phyloP scores from a whole-genome alignment of 2,329 filamentous ascomycete species.

The Ophiostoma sp. region DNA sequence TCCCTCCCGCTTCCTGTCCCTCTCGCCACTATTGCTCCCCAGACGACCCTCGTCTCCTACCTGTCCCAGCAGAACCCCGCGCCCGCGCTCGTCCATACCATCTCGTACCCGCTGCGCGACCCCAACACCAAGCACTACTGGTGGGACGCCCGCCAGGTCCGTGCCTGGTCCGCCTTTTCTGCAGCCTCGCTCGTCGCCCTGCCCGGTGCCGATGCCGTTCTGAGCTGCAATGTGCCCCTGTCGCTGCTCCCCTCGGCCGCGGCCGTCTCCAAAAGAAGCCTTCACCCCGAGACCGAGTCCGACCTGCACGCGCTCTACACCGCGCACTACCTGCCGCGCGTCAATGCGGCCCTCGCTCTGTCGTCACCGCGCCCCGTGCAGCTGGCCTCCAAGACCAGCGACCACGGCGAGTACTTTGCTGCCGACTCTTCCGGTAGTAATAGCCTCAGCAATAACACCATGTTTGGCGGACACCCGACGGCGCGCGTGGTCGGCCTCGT shows the following conservation, averaged over 20 bases:
- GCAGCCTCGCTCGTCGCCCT: conserved; percentile 65
- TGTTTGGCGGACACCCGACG: conserved; percentile 45
- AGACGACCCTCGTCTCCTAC: conserved; percentile 62
- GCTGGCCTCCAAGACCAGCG: conserved; percentile 31
- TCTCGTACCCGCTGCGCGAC: conserved; percentile 63
- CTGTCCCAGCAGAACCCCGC: conserved; percentile 76
- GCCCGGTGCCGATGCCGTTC: conserved; percentile 64
- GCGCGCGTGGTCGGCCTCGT: conserved; percentile 61
- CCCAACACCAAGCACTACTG: conserved; percentile 78
- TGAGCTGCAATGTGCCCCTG: conserved; percentile 62
- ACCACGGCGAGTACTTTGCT: conserved; percentile 49
- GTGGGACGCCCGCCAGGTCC: conserved; percentile 90
- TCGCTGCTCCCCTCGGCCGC: conserved; percentile 55
- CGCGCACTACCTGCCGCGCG: conserved; percentile 74
- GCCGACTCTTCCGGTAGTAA: conserved; percentile 30
- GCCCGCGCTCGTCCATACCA: conserved; percentile 72
- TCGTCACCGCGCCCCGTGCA: conserved; percentile 63
- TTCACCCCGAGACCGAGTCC: conserved; percentile 73
- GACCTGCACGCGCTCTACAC: conserved; percentile 71
- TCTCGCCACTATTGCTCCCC: not conserved
- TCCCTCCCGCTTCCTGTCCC: conserved; percentile 30
- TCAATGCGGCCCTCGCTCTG: conserved; percentile 76
- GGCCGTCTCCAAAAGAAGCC: conserved; percentile 35
- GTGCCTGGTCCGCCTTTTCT: conserved; percentile 77
- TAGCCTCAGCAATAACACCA: conserved; percentile 30